Evolutionary conservation across 306 rosid genomes (phyloP), one percentile per base, ranked within the genome.

Genomic region (Macrotyloma uniflorum): DNA sequence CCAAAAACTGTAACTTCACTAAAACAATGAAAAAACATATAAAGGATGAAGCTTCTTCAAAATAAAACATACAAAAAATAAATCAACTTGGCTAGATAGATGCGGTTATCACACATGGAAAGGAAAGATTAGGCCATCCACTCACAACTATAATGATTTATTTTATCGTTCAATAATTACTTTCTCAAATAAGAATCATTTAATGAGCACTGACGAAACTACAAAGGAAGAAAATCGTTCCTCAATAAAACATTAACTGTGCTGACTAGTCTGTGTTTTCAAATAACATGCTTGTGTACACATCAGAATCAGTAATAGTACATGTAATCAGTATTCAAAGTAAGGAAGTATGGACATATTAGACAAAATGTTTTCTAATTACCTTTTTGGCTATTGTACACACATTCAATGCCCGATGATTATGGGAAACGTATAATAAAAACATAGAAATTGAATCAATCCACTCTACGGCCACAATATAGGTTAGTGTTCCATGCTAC

Each of bases 301-400:
- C 30, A 67, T 45, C 46, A 53, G 19, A 54, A 38, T 35, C 78
- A 51, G 26, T n/a, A 74, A 51, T 33, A 51, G 46, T 49, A 78
- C 82, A 73, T 28, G 47, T 62, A 66, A 70, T 5, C 50, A 30
- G 64, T 57, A 72, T 70, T 18, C 76, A 49, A 67, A n/a, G 40
- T 50, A 74, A 42, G 35, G 4, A 51, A 51, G 43, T 4, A 51
- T 43, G 53, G 72, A 57, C 51, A 65, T 33, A 23, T 33, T 53
- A 12, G 46, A 75, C 45, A 46, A 70, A 80, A 63, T 63, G 11
- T 33, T 45, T 64, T 62, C 42, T 24, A 74, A 45, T 80, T 51
- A 32, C 49, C 36, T 24, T 75, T 30, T 22, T 35, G 55, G 35
- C 30, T 22, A 40, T 28, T 58, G 36, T 20, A 59, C 54, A 28